Evolutionary conservation across 1,284 basidiomycete species (phyloP).

Genomic region (Apiotrichum laibachii): DNA sequence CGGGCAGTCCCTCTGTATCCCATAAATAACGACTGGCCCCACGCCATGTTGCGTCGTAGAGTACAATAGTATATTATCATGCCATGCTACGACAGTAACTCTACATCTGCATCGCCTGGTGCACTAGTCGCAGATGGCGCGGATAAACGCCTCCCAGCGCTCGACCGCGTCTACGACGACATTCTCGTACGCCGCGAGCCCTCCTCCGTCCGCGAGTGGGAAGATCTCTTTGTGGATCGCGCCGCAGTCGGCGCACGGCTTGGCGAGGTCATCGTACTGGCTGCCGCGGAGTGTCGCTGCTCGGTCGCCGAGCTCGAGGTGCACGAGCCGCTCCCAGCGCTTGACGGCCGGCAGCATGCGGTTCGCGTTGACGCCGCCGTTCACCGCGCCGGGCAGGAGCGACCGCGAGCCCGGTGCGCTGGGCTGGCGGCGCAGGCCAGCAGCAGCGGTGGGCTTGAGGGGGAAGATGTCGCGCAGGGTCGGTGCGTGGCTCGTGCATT

Average conservation of each 20-base stretch:
- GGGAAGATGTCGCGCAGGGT: conserved; percentile 49
- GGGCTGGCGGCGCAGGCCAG: conserved; percentile 3
- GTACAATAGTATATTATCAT: conserved; percentile 5
- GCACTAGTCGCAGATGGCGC: conserved; percentile 17
- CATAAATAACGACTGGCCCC: not conserved
- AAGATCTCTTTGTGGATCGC: conserved; percentile 47
- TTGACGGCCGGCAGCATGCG: conserved; percentile 36
- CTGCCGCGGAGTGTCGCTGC: conserved; percentile 11
- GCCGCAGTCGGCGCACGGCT: conserved; percentile 43
- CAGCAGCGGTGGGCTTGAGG: conserved; percentile 11
- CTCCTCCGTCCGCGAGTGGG: conserved; percentile 24
- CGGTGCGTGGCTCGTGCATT: conserved; percentile 44
- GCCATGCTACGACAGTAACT: conserved; percentile 1
- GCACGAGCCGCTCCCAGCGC: conserved; percentile 49
- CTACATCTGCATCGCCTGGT: no score
- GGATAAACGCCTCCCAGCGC: conserved; percentile 48
- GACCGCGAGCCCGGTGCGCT: conserved; percentile 20
- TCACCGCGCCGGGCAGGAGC: conserved; percentile 39
- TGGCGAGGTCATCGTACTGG: conserved; percentile 24
- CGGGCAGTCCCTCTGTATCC: not conserved
- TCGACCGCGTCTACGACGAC: conserved; percentile 40
- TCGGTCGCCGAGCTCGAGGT: conserved; percentile 48
- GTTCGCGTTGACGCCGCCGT: conserved; percentile 15
- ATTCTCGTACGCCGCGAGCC: conserved; percentile 30
- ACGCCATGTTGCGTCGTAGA: not conserved